Percentiles rank a stretch among this genome's conserved stretches.
These are phyloP conservation scores for Mycena epipterygia DNA, from an alignment of 768 basidiomycete genomes.

Conservation along the genomic window DNA sequence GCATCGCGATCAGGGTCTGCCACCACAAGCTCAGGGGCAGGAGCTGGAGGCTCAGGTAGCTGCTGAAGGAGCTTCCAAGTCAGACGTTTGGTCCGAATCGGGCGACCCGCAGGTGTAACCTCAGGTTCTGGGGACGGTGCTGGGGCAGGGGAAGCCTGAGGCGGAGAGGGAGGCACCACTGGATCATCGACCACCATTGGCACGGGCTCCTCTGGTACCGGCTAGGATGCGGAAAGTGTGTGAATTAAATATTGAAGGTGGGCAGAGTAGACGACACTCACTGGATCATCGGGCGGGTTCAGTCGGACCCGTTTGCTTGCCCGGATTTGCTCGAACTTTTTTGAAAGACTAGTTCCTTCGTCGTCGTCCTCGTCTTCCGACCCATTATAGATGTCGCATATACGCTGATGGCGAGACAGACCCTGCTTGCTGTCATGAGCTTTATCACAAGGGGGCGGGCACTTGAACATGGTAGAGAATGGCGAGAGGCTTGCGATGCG, in stretches of 20 bases:
- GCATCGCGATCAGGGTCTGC: neutral
- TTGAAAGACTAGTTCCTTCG: neutral
- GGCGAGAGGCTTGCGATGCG: neutral
- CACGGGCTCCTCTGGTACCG: too few relatives aligned
- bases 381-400: neutral
- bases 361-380: neutral
- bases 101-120: constrained; percentile 1
- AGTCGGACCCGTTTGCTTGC: neutral
- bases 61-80: constrained; percentile 25
- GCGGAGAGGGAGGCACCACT: too few relatives aligned
- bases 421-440: neutral
- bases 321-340: neutral
- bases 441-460: neutral
- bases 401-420: neutral
- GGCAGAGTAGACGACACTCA: neutral
- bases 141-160: too few relatives aligned
- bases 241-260: too few relatives aligned
- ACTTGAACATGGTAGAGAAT: neutral
- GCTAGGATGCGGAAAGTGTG: too few relatives aligned
- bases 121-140: neutral
- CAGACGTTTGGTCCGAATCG: constrained; percentile 11
- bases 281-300: neutral
- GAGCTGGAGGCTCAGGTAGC: constrained; percentile 6
- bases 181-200: too few relatives aligned
- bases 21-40: neutral